Base-by-base conservation (phyloP, 805 yeast species). In the Candida manassasensis region DNA sequence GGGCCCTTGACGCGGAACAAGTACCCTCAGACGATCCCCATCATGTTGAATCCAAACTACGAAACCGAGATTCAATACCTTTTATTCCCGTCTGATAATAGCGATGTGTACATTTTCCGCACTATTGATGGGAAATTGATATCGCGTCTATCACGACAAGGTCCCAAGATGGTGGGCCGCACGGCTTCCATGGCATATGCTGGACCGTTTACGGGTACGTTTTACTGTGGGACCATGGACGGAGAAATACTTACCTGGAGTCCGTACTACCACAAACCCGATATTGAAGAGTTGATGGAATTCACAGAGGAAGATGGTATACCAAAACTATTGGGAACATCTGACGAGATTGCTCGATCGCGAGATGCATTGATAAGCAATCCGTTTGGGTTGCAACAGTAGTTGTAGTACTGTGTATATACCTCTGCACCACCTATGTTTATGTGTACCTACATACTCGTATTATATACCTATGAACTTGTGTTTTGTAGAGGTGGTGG, bases 1-100 rank as follows among this genome's bases (percentile, higher is more conserved):
- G 95, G 95, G 0, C 93, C 94, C 0, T 61, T 81, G 35, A 75
- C 85, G 2, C 70, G 88, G 38, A 84, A 85, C 55, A 73, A 75
- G 44, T 70, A 69, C 34, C 61, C 62, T 25, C 73, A 65, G 45
- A 54, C 59, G 1, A 59, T 79, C 1, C 77, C 79, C 16, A 68
- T 82, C 37, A 58, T 74, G 29, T 50, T 82, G 14, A 71, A 75
- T 35, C 76, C 79, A 1, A 42, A 54, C 0, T 48, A 50, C 8
- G 87, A 82, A 44, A 63, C 79, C 3, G 78, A 71, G 22, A 50
- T 69, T 5, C 84, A 76, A 39, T 73, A 73, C 44, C 54, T 84
- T 16, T 65, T 84, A 55, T 77, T 79, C 36, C 90, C 94, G 0
- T 79, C 87, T 0, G 93, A 84, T 45, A 79, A 69, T 40, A 88